Base-by-base conservation (phyloP, 805 yeast species). In the Hanseniaspora pseudoguilliermondii region DNA sequence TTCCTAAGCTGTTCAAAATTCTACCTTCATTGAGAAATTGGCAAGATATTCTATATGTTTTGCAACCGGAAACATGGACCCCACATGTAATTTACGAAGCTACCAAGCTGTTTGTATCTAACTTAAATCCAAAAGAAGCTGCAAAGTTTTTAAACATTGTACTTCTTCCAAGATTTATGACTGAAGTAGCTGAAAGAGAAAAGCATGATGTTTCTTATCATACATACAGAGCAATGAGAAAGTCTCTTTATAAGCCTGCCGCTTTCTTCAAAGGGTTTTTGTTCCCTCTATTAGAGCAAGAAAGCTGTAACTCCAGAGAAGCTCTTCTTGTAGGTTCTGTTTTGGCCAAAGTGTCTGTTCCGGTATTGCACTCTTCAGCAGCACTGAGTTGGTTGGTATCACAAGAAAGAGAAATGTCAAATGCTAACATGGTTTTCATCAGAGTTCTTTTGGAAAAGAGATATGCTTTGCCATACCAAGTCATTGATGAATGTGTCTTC, bases 191-290 rank as follows among this genome's bases (percentile, higher is more conserved):
- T 65, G 83, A 81, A 29, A 78, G 79, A 57, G 90, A 83, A 61
- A 83, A 80, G 58, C 91, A 85, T 64, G 80, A 79, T 39, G 76
- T 93, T 60, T 91, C 95, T 71, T 91, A 93, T 66, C 99, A 93
- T 67, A 75, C 93, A 43, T 93, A 93, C 69, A 80, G 96, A 64
- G 82, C 98, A 0, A 72, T 93, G 62, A 91, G 90, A 70, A 93
- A 93, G 72, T 80, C 97, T 0, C 76, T 95, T 55, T 93, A 93
- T 75, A 93, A 93, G 69, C 98, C 99, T 34, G 89, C 93, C 55
- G 98, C 98, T 11, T 93, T 91, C 65, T 93, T 91, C 78, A 91
- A 89, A 70, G 99, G 98, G 1, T 89, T 93, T 65, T 73, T 93
- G 58, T 86, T 93, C 66, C 97, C 97, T 25, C 74, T 93, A 57